Percentiles rank a stretch among this genome's conserved stretches.
These are phyloP conservation scores for Closterium sp. DNA, from an alignment of 139 green algal species.

Conservation along the genomic window DNA sequence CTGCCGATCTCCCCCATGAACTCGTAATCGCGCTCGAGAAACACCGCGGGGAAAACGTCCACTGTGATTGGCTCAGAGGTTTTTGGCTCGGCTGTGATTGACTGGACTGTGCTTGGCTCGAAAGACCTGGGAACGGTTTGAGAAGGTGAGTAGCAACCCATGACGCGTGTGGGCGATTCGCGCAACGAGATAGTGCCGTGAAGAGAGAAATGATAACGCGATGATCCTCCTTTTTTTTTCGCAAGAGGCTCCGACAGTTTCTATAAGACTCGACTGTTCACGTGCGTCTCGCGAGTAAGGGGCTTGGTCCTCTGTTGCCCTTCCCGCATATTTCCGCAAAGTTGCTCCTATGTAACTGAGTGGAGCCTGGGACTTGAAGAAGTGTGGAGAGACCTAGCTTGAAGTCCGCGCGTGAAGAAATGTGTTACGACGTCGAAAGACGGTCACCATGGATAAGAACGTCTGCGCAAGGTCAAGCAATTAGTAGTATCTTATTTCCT, in stretches of 20 bases:
- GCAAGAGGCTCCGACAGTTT: not conserved
- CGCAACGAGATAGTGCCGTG: no score
- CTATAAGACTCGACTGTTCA: not conserved
- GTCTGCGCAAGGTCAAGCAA: no score
- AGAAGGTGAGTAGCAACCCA: not conserved
- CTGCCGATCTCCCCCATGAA: not conserved
- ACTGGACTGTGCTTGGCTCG: not conserved
- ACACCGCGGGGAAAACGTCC: not conserved
- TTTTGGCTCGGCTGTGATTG: not conserved
- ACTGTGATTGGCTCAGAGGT: not conserved
- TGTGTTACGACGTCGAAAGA: no score
- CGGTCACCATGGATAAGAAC: no score
- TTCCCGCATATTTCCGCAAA: no score
- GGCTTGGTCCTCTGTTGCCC: not conserved
- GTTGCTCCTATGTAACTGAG: no score
- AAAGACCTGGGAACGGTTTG: not conserved
- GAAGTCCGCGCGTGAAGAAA: no score
- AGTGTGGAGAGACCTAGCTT: no score
- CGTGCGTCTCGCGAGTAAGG: not conserved
- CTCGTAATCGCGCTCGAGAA: conserved; percentile 10
- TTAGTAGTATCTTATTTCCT: no score
- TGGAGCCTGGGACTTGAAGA: no score
- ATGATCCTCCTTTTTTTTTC: not conserved
- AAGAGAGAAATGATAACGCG: no score
- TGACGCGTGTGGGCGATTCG: not conserved